A percentile compares a stretch with the other conserved stretches of the same genome.
Evolutionary conservation across 1,284 basidiomycete species (phyloP).

Genomic region (Porogramme epimiltina): DNA sequence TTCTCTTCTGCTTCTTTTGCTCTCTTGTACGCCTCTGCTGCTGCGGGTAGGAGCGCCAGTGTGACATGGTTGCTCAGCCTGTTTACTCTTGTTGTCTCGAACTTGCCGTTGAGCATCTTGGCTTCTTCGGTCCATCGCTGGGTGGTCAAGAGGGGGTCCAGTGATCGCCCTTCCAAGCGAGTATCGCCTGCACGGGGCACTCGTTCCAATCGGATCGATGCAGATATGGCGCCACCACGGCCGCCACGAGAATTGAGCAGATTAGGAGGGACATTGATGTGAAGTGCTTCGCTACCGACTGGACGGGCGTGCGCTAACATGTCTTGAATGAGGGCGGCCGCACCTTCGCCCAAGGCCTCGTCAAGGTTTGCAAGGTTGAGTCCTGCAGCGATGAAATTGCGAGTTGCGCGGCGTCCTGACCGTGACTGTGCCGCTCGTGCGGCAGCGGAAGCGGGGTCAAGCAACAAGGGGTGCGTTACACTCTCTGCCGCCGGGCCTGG

Average conservation of each 20-base stretch:
- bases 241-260: constrained; percentile 54
- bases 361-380: constrained; percentile 80
- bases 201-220: constrained; percentile 64
- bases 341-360: constrained; percentile 80
- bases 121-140: constrained; percentile 92
- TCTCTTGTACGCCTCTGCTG: constrained; percentile 56
- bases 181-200: constrained; percentile 49
- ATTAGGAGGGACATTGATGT: constrained; percentile 69
- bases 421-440: constrained; percentile 51
- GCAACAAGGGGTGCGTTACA: constrained; percentile 81
- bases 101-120: constrained; percentile 78
- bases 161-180: constrained; percentile 54
- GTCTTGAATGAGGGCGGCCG: constrained; percentile 83
- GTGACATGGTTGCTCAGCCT: constrained; percentile 76
- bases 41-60: constrained; percentile 82
- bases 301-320: constrained; percentile 62
- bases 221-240: constrained; percentile 47
- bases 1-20: constrained; percentile 55
- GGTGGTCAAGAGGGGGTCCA: constrained; percentile 82
- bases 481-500: constrained; percentile 57
- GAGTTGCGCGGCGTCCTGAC: constrained; percentile 55
- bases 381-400: constrained; percentile 47
- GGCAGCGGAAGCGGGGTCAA: constrained; percentile 58
- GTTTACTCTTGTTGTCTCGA: constrained; percentile 66
- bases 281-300: constrained; percentile 62